These are phyloP conservation scores for Dalbergia oliveri DNA, from an alignment of 306 rosid species.

Conservation along the genomic window DNA sequence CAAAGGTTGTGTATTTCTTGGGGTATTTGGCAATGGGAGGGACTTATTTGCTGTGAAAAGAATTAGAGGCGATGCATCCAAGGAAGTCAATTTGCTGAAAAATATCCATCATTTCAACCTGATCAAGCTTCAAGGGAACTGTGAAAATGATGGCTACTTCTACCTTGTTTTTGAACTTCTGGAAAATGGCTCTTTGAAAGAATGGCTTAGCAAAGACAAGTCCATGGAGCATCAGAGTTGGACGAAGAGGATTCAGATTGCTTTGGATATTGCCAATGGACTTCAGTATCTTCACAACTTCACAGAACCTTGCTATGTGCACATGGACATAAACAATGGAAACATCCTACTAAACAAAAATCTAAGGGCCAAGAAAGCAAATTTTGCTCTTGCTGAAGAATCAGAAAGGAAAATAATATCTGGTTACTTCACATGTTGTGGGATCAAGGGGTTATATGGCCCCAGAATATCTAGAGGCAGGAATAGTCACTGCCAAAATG, in stretches of 20 bases:
- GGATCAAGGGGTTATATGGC: constrained; percentile 56
- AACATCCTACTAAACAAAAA: constrained; percentile 64
- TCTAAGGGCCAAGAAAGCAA: constrained; percentile 68
- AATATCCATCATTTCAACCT: constrained; percentile 73
- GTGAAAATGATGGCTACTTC: constrained; percentile 47
- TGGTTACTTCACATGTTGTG: constrained; percentile 30
- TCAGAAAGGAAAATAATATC: constrained; percentile 35
- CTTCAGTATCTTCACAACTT: constrained; percentile 86
- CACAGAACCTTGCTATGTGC: constrained; percentile 72
- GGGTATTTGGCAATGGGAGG: constrained; percentile 47
- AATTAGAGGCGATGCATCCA: constrained; percentile 52
- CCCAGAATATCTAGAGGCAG: constrained; percentile 55
- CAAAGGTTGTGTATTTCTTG: constrained; percentile 56
- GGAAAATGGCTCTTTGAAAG: no score
- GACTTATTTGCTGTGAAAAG: constrained; percentile 59
- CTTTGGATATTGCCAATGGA: constrained; percentile 79
- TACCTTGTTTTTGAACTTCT: constrained; percentile 71
- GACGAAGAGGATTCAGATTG: constrained; percentile 69
- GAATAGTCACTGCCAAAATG: constrained; percentile 57
- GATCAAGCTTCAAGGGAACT: constrained; percentile 71
- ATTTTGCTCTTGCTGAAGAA: constrained; percentile 64
- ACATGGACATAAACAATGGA: constrained; percentile 59
- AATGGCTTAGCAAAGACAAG: constrained; percentile 60
- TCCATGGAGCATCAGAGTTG: constrained; percentile 52
- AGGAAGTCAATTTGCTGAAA: constrained; percentile 66